Conservation (phyloP, 176 grass and related monocot species). For the Musa beccarii region DNA sequence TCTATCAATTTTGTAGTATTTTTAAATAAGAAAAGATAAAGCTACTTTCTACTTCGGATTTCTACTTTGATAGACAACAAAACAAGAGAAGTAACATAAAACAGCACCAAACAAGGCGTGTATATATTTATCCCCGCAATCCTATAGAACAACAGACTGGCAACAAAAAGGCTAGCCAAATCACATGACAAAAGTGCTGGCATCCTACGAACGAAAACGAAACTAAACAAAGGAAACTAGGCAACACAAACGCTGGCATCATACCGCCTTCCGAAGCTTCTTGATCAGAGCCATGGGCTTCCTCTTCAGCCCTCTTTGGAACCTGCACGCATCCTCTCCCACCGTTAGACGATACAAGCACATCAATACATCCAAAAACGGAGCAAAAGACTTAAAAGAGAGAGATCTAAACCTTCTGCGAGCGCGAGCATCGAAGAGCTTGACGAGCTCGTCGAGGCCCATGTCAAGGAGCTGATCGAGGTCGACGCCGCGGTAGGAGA, state of each 20-base stretch:
- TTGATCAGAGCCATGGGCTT: slow-evolving; percentile 9
- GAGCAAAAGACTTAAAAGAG: not conserved
- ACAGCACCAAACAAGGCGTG: too few relatives aligned
- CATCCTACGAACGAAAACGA: not conserved
- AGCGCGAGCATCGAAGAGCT: slow-evolving; percentile 10
- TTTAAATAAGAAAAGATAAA: too few relatives aligned
- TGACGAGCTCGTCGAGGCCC: slow-evolving; percentile 9
- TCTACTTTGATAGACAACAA: too few relatives aligned
- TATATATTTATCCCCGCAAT: too few relatives aligned
- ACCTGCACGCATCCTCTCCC: not conserved
- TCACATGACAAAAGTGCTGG: not conserved
- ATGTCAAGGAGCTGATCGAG: slow-evolving; percentile 20
- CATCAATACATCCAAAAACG: not conserved
- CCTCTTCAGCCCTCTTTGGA: not conserved
- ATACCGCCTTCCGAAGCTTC: slow-evolving; percentile 9
- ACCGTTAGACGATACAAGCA: not conserved
- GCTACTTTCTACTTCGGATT: too few relatives aligned
- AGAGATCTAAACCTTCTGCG: slow-evolving; percentile 2
- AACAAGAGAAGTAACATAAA: too few relatives aligned
- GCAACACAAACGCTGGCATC: not conserved
- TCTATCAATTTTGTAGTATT: too few relatives aligned
- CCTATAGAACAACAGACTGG: not conserved
- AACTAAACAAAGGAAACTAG: not conserved
- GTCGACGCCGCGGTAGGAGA: slow-evolving; percentile 5
- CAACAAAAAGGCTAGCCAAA: not conserved